Base-by-base conservation (phyloP, 768 basidiomycete species). In the Tylopilus balloui region DNA sequence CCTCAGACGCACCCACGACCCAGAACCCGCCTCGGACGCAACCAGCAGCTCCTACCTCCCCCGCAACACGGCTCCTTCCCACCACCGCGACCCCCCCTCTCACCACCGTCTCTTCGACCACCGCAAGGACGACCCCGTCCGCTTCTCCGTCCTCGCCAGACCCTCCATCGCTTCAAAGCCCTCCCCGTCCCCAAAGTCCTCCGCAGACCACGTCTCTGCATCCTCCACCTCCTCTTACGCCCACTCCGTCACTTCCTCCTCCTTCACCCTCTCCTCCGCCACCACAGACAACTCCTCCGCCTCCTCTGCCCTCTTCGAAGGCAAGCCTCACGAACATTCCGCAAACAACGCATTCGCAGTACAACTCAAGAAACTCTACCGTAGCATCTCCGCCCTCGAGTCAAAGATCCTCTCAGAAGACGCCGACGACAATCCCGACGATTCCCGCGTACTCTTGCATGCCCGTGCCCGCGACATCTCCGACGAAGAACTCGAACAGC, bases 81-180 rank as follows among this genome's bases (percentile, higher is more conserved):
- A 75, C 35, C 69, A 73, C 12, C 44, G 44, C 17, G 23, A 25
- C 9, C 44, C 66, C 13, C 61, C 54, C 13, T 57, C 74, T 3
- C 65, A 75, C 38, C 70, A 74, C 9, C 87, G 86, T 52, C 79
- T 96, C 0, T 94, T 92, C 50, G 92, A 98, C 62, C 90, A 88
- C 51, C 78, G 88, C 32, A 84, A 90, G 60, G 89, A 98, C 65
- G 91, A 98, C 65, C 92, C 96, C 0, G 80, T 92, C 27, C 80
- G 86, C 11, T 98, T 98, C 68, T 73, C 80, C 32, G 78, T 83
- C 28, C 76, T 81, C 29, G 71, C 79, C 4, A 78, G 83, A 35
- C 77, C 83, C 9, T 62, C 39, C 52, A 60, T 9, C 42, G 62
- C 58, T 43, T 62, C 63, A 34, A 77, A 77, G 6, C 73, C 77